phyloP scores from a whole-genome alignment of 129 eudicot genomes.

The Oenanthe sinensis region DNA sequence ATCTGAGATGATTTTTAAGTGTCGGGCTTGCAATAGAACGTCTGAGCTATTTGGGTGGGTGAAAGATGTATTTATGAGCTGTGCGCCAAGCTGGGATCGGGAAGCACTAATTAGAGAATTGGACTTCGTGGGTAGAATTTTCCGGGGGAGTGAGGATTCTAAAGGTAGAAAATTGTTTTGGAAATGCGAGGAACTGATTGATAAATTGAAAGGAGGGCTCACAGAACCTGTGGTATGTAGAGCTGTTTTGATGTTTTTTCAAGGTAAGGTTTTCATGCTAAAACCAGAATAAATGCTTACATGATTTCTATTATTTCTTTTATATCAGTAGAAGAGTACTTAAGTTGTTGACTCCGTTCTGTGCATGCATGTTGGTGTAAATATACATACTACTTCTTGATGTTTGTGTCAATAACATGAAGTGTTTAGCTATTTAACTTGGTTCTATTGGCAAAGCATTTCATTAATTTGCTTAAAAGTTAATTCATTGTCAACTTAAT shows the following conservation, averaged over 20 bases:
- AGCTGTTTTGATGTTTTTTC: constrained; percentile 53
- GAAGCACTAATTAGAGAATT: constrained; percentile 71
- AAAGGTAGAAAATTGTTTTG: constrained; percentile 66
- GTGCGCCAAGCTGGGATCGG: constrained; percentile 83
- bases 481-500: neutral
- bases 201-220: constrained; percentile 53
- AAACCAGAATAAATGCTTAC: too few species aligned
- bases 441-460: neutral
- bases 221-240: constrained; percentile 58
- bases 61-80: constrained; percentile 81
- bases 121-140: constrained; percentile 74
- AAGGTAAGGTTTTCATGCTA: constrained; percentile 31
- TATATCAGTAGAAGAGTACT: neutral
- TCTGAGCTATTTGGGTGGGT: constrained; percentile 96
- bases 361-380: neutral
- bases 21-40: constrained; percentile 84
- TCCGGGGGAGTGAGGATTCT: constrained; percentile 65
- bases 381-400: neutral
- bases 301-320: neutral
- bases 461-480: neutral
- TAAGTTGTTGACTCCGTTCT: neutral
- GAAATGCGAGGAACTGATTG: constrained; percentile 73
- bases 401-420: neutral
- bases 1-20: constrained; percentile 85
- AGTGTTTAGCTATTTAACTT: neutral